Base-by-base conservation (phyloP, 2,329 filamentous ascomycete genomes). In the Aspergillus unguis region DNA sequence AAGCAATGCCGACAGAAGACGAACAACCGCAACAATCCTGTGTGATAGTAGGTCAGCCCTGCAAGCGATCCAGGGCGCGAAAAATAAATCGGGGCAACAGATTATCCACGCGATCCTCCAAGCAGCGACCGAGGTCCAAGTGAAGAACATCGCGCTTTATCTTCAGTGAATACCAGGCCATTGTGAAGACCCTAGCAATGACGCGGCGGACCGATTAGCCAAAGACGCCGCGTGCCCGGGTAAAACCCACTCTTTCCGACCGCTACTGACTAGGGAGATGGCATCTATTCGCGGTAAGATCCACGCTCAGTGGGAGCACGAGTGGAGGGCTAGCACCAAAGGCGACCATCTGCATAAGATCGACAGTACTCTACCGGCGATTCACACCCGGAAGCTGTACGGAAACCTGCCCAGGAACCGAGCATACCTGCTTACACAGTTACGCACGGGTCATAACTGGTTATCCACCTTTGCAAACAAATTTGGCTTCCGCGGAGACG, bases 361-460 rank as follows among this genome's bases (percentile, higher is more conserved):
- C 6, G 50, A 59, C 36, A 41, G 41, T 6, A 28, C 38, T 10
- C 46, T 60, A 40, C 53, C 53, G 4, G 17, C 46, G 6, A 44
- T 3, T 9, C 51, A 53, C 28, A 55, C 53, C 3, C 44, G 48
- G 44, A 43, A 29, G 37, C 52, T 55, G 0, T 60, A 59, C 40
- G 44, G 59, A n/a, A 32, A n/a, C 5, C 48, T 58, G 8, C 46
- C 54, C 5, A 33, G 53, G 32, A 55, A 56, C 41, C 55, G 50
- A 45, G 56, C 56, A 2, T 62, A 62, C 27, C 44, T 63, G 7
- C 47, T 62, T 4, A 59, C 45, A 4, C 56, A 64, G 51, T 50
- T 64, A 23, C 58, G 59, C 29, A 62, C 57, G 10, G 59, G 59
- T 38, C 53, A 64, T 40, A 60, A 48, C 26, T 63, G 56, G 62